Base-by-base conservation (phyloP, 257 asterid species). In the Gynochthodes officinalis region DNA sequence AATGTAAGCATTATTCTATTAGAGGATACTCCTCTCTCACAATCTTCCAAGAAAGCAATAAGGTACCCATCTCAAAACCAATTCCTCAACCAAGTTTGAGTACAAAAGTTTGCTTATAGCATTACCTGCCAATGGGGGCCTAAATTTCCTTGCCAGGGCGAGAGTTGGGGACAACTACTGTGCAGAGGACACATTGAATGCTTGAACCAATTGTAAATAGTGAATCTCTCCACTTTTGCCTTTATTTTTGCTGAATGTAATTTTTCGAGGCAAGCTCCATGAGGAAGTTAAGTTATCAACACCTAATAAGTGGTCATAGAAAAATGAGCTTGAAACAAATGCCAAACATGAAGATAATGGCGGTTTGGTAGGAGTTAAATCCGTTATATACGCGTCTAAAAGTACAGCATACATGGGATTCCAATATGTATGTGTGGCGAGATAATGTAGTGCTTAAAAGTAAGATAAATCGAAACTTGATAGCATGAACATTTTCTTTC, bases 121-220 rank as follows among this genome's bases (percentile, higher is more conserved):
- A 42, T 82, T 82, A 90, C 98, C 95, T 93, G 98, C 97, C 97
- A 93, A 83, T 84, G 90, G n/a, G n/a, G n/a, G n/a, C n/a, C n/a
- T 64, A 93, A 84, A 79, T 90, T 93, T 81, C 90, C 98, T 82
- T 93, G 98, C 97, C 16, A 96, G 84, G 40, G 93, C 89, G n/a
- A 71, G 96, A 90, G 72, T 77, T 74, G 7, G 98, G 98, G 79
- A 73, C 89, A 49, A 97, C 98, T 76, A 90, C 97, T n/a, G n/a
- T n/a, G n/a, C n/a, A n/a, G n/a, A 25, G 98, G 98, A 96, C 97
- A 93, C 98, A 93, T 89, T 64, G 97, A 79, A 90, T 82, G n/a
- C n/a, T n/a, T n/a, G n/a, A 63, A 90, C 93, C 63, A 90, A n/a
- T n/a, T 73, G 46, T 93, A 93, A 48, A 93, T 96, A 0, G 96